A percentile compares a stretch with the other conserved stretches of the same genome.
These are phyloP conservation scores for Acacia pycnantha DNA, from an alignment of 331 rosid genomes.

Conservation along the genomic window DNA sequence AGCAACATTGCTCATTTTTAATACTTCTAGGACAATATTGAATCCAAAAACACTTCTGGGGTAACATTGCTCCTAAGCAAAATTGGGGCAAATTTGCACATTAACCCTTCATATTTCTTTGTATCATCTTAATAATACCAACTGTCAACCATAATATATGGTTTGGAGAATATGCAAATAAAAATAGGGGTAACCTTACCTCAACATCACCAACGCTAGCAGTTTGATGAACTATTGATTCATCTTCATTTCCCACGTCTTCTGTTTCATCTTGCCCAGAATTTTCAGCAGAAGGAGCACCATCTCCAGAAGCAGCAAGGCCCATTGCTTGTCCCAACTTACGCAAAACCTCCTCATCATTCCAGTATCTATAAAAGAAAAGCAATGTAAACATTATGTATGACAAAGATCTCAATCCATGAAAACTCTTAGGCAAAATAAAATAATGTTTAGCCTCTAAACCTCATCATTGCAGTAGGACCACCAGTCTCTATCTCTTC, in stretches of 20 bases:
- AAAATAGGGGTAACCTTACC: slow-evolving; percentile 39
- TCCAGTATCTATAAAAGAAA: slow-evolving; percentile 79
- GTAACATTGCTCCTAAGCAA: no score
- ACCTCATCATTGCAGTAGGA: slow-evolving; percentile 99
- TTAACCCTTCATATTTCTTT: not conserved
- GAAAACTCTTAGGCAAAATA: slow-evolving; percentile 9
- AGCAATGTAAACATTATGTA: slow-evolving; percentile 10
- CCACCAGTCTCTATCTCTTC: slow-evolving; percentile 97
- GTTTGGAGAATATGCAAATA: slow-evolving; percentile 8
- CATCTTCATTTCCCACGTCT: slow-evolving; percentile 84
- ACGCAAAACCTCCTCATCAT: slow-evolving; percentile 73
- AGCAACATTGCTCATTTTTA: no score
- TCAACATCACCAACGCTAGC: slow-evolving; percentile 98
- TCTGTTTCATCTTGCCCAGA: slow-evolving; percentile 77
- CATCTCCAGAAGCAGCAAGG: slow-evolving; percentile 59
- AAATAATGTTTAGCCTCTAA: slow-evolving; percentile 6
- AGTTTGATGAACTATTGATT: slow-evolving; percentile 88
- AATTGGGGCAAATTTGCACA: no score
- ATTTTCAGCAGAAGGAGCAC: slow-evolving; percentile 61
- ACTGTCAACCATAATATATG: slow-evolving; percentile 16
- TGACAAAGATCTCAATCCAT: not conserved
- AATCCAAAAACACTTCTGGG: no score
- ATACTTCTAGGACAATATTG: no score
- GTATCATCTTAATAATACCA: slow-evolving; percentile 10
- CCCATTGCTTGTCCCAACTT: slow-evolving; percentile 94